Evolutionary conservation across 2,329 filamentous ascomycete genomes (phyloP), one percentile per base, ranked within the genome.

Genomic region (Fusarium nurragi): DNA sequence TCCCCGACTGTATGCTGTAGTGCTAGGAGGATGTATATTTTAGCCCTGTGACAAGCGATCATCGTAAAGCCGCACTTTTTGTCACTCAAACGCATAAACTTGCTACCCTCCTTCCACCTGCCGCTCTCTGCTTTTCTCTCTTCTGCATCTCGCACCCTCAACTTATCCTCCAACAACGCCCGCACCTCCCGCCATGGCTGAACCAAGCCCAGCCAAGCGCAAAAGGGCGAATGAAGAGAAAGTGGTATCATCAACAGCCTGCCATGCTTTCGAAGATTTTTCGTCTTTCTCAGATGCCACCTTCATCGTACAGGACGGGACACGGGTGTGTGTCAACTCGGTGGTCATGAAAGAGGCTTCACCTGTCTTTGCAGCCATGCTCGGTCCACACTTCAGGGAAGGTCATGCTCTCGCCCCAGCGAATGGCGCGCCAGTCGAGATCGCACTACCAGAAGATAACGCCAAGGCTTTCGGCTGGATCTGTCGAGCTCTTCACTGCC

Each of bases 371-470:
- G 16, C 13, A 5, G 8, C 9, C 2, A 64, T 64, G 59, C 25
- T 64, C 4, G 26, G 25, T 2, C 36, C 44, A 1, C 40, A 22
- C 2, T 64, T 64, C 38, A 38, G 26, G 10, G 58, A 64, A 14
- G 60, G 60, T 3, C 36, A 18, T 4, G 32, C 36, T 9, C 14
- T 38, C 11, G 46, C 26, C 0, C 11, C 16, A 2, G 6, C 57
- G 18, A 12, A 16, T 1, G 4, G 12, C 2, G 1, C 4, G 6
- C 37, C 26, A 3, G 14, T 21, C 2, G 32, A 53, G 5, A 58
- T 63, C 5, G 0, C 26, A n/a, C 22, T 63, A 1, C 59, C 60
- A 4, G 38, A 45, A 14, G 59, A 64, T 16, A 26, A 45, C 4
- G 10, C 23, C 6, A n/a, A 34, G 3, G 6, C 10, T 4, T 64